phyloP scores from a whole-genome alignment of 228 moss, liverwort and hornwort species.

The Sphagnum fallax region DNA sequence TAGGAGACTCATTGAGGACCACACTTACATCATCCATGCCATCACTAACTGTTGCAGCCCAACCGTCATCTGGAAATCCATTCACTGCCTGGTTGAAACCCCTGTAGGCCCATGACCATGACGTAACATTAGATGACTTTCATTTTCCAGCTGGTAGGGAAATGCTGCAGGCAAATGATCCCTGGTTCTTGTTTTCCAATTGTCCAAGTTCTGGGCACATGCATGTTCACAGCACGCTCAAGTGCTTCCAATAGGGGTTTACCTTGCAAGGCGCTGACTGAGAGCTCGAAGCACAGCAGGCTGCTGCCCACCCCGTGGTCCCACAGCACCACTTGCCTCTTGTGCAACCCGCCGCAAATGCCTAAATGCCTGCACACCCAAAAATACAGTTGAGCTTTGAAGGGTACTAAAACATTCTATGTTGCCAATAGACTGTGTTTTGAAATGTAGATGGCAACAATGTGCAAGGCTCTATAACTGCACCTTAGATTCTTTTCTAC shows the following conservation, averaged over 20 bases:
- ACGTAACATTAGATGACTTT: too few species aligned
- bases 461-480: too few species aligned
- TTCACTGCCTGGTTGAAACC: constrained; percentile 78
- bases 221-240: too few species aligned
- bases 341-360: constrained; percentile 43
- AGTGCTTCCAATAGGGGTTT: constrained; percentile 1
- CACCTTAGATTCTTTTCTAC: too few species aligned
- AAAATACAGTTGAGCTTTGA: too few species aligned
- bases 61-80: constrained; percentile 71
- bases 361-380: constrained; percentile 29
- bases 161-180: too few species aligned
- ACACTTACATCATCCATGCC: constrained; percentile 72
- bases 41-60: constrained; percentile 48
- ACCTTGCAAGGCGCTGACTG: constrained; percentile 53
- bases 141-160: too few species aligned
- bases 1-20: constrained; percentile 45
- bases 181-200: too few species aligned
- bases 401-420: too few species aligned
- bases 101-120: constrained; percentile 14
- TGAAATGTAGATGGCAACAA: too few species aligned
- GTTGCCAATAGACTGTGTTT: too few species aligned
- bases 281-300: constrained; percentile 45
- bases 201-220: too few species aligned
- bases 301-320: constrained; percentile 38
- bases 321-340: constrained; percentile 52